These are phyloP conservation scores for Plasmodium coatneyi DNA, from an alignment of 169 alveolate genomes.

Conservation along the genomic window DNA sequence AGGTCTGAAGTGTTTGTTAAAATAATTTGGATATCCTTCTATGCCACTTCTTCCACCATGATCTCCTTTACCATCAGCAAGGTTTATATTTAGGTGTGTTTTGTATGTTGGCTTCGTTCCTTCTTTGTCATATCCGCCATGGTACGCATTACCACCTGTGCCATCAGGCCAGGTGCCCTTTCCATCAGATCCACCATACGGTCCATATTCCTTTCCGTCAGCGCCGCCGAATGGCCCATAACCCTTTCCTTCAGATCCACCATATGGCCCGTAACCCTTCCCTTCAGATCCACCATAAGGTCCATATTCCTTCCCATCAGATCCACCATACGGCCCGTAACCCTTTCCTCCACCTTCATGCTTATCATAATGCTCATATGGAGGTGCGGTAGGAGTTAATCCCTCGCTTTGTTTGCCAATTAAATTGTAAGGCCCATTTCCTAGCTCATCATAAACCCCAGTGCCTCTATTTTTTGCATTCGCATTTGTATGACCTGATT, in stretches of 20 bases:
- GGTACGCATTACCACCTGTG: background rate
- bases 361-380: background rate
- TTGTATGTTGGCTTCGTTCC: background rate
- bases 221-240: background rate
- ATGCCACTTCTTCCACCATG: background rate
- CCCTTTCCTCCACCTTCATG: background rate
- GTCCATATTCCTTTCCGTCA: background rate
- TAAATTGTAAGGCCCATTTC: slow-evolving; percentile 39
- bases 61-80: background rate
- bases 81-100: background rate
- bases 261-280: background rate
- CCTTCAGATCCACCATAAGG: slow-evolving; percentile 1
- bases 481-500: background rate
- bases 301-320: background rate
- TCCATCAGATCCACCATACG: background rate
- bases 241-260: background rate
- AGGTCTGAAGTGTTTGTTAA: background rate
- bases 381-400: background rate
- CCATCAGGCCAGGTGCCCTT: background rate
- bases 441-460: slow-evolving; percentile 29
- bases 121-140: background rate
- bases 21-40: background rate
- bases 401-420: slow-evolving; percentile 1
- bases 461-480: background rate
- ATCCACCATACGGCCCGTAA: background rate